phyloP scores from a whole-genome alignment of 495 filamentous ascomycete species.

The Aspergillus biplanus region DNA sequence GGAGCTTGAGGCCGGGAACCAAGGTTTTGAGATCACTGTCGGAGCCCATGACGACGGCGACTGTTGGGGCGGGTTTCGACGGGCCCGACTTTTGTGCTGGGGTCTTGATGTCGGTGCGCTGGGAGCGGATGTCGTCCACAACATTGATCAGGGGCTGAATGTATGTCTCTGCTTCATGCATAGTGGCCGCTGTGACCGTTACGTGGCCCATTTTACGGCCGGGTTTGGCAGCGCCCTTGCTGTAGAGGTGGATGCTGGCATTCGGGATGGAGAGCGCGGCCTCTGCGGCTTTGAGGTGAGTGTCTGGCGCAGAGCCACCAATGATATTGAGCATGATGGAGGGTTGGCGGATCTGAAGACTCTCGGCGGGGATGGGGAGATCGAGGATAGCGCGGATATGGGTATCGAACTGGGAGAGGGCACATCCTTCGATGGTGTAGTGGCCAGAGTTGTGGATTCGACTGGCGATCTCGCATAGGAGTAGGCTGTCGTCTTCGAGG shows the following conservation, averaged over 20 bases:
- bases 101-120: slow-evolving; percentile 54
- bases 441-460: slow-evolving; percentile 96
- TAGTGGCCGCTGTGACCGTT: slow-evolving; percentile 70
- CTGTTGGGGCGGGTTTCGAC: slow-evolving; percentile 56
- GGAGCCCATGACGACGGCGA: slow-evolving; percentile 93
- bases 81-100: slow-evolving; percentile 36
- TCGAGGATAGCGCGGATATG: slow-evolving; percentile 87
- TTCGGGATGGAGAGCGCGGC: slow-evolving; percentile 63
- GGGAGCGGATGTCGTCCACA: slow-evolving; percentile 66
- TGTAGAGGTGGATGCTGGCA: slow-evolving; percentile 84
- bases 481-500: slow-evolving; percentile 69
- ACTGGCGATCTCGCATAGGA: slow-evolving; percentile 94
- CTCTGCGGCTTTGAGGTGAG: slow-evolving; percentile 69
- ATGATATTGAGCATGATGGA: slow-evolving; percentile 98
- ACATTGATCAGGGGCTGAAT: slow-evolving; percentile 67
- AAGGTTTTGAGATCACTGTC: slow-evolving; percentile 88
- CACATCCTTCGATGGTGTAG: slow-evolving; percentile 94
- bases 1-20: slow-evolving; percentile 72
- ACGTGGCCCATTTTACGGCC: slow-evolving; percentile 96
- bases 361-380: slow-evolving; percentile 66
- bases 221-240: slow-evolving; percentile 80
- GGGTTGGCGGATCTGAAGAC: slow-evolving; percentile 61
- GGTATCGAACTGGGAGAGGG: slow-evolving; percentile 87
- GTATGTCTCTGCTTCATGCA: slow-evolving; percentile 71
- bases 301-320: slow-evolving; percentile 69